These are phyloP conservation scores for Colletotrichum liaoningense DNA, from an alignment of 2,329 filamentous ascomycete genomes.

Conservation along the genomic window DNA sequence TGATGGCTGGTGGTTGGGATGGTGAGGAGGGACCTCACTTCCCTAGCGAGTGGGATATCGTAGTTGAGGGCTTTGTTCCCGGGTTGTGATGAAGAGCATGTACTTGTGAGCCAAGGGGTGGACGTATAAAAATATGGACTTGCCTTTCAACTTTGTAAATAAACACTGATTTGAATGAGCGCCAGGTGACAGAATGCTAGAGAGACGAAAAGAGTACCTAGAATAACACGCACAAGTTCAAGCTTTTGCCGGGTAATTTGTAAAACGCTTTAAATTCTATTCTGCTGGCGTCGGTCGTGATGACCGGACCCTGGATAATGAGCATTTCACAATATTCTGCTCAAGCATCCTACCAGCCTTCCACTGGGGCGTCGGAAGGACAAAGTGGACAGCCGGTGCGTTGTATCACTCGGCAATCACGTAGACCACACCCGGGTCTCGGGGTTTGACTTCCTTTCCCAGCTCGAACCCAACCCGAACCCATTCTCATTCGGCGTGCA, in stretches of 20 bases:
- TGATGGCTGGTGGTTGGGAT: conserved; percentile 70
- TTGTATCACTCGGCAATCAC: conserved; percentile 13
- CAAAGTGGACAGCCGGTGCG: not conserved
- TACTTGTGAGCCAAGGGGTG: not conserved
- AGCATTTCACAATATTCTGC: conserved; percentile 77
- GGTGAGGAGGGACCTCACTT: conserved; percentile 57
- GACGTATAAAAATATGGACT: not conserved
- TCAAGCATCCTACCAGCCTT: conserved; percentile 41
- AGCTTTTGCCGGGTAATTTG: not conserved
- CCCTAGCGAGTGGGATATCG: conserved; percentile 59
- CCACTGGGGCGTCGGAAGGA: conserved; percentile 15
- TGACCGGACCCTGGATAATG: conserved; percentile 22
- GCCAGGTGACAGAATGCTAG: not conserved
- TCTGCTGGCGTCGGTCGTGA: conserved; percentile 31
- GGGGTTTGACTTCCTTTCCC: not conserved
- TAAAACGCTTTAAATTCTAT: conserved; percentile 14
- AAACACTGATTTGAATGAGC: not conserved
- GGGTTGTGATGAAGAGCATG: not conserved
- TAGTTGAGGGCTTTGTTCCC: conserved; percentile 57
- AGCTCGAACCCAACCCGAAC: conserved; percentile 3
- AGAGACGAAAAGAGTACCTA: not conserved
- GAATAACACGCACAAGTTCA: not conserved
- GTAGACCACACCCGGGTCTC: conserved; percentile 30
- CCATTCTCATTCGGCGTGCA: conserved; percentile 35
- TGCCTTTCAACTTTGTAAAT: not conserved